Percentiles rank a stretch among this genome's conserved stretches.
Conservation (phyloP, 2,329 filamentous ascomycete genomes). For the Phoma sp. region DNA sequence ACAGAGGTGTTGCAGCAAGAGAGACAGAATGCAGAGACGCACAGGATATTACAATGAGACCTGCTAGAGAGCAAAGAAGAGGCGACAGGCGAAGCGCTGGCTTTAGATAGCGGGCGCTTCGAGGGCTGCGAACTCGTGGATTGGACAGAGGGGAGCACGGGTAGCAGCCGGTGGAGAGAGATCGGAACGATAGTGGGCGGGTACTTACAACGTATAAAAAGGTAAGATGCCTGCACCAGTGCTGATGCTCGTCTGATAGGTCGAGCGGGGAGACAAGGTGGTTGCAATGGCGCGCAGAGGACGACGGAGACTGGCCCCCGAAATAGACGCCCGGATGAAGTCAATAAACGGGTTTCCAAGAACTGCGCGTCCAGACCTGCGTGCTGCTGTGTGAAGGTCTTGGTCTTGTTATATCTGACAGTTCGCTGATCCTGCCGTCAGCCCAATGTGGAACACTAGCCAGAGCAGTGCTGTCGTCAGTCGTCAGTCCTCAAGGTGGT, state of each 20-base stretch:
- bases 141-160: constrained; percentile 41
- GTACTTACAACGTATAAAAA: constrained; percentile 49
- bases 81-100: constrained; percentile 45
- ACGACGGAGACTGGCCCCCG: constrained; percentile 39
- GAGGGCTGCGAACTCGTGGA: constrained; percentile 32
- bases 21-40: constrained; percentile 39
- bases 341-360: constrained; percentile 40
- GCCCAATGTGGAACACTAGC: constrained; percentile 15
- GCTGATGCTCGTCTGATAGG: constrained; percentile 44
- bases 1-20: constrained; percentile 24
- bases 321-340: constrained; percentile 51
- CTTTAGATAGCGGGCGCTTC: constrained; percentile 51
- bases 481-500: constrained; percentile 22
- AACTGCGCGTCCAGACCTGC: constrained; percentile 39
- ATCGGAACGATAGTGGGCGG: constrained; percentile 44
- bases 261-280: constrained; percentile 35
- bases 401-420: constrained; percentile 36
- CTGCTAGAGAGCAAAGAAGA: constrained; percentile 48
- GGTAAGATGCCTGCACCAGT: constrained; percentile 37
- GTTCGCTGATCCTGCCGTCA: constrained; percentile 34
- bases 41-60: constrained; percentile 51
- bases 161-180: constrained; percentile 39
- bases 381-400: constrained; percentile 32
- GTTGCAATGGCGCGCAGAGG: constrained; percentile 38
- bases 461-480: constrained; percentile 21